Evolutionary conservation across 2,329 filamentous ascomycete species (phyloP).

Genomic region (Paecilomyces sp.): DNA sequence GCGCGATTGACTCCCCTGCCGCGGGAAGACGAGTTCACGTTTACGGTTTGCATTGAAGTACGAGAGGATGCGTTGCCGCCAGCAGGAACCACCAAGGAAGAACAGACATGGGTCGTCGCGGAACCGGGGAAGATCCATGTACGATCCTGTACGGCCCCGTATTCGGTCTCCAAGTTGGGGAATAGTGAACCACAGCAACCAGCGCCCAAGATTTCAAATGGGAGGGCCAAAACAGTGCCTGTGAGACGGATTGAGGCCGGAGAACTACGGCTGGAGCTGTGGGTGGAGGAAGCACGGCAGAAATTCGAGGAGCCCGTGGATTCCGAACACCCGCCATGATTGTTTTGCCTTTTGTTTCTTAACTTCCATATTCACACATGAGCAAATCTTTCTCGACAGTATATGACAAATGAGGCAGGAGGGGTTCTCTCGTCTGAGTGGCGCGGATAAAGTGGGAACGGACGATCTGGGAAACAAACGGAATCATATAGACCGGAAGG

Average conservation of each 20-base stretch:
- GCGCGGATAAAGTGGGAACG: conserved; percentile 32
- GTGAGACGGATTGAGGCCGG: conserved; percentile 58
- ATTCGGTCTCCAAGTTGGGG: conserved; percentile 30
- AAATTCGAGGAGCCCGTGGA: conserved; percentile 41
- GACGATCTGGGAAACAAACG: conserved; percentile 31
- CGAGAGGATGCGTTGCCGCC: conserved; percentile 40
- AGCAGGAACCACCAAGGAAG: conserved; percentile 38
- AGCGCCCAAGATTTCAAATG: conserved; percentile 29
- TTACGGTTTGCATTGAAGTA: conserved; percentile 44
- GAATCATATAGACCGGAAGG: conserved; percentile 27
- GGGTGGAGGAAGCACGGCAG: conserved; percentile 59
- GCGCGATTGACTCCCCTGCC: conserved; percentile 36
- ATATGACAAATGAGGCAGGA: conserved; percentile 32
- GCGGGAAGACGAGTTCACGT: conserved; percentile 41
- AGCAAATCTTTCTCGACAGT: conserved; percentile 22
- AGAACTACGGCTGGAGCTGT: conserved; percentile 60
- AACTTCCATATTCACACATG: conserved; percentile 4
- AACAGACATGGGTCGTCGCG: conserved; percentile 56
- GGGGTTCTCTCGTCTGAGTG: conserved; percentile 23
- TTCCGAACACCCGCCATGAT: conserved; percentile 28
- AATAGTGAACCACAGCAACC: conserved; percentile 28
- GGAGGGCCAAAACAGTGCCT: conserved; percentile 51
- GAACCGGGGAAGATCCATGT: conserved; percentile 41
- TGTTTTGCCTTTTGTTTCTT: conserved; percentile 13
- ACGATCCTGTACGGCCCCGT: conserved; percentile 31